Conservation (phyloP, 768 basidiomycete genomes). For the Boletales sp. region DNA sequence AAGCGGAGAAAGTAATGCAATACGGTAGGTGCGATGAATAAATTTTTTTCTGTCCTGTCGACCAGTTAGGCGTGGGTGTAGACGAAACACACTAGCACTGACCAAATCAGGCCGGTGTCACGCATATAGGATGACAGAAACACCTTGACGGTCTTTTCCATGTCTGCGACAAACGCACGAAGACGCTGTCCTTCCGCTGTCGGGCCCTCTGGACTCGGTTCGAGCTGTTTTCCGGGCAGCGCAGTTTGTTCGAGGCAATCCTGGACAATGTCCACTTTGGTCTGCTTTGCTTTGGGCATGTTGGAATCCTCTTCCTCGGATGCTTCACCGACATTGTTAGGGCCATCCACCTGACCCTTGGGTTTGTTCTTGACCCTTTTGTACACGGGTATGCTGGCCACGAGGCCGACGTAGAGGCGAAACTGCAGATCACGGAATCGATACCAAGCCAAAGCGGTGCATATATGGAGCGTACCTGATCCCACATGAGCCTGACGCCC, state of each 20-base stretch:
- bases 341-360: constrained; percentile 23
- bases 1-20: constrained; percentile 45
- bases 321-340: constrained; percentile 30
- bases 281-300: constrained; percentile 18
- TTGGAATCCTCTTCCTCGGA: constrained; percentile 24
- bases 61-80: not conserved
- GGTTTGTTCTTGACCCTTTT: constrained; percentile 23
- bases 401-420: constrained; percentile 29
- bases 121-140: constrained; percentile 70
- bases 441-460: not conserved
- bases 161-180: constrained; percentile 54
- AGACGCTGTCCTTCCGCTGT: constrained; percentile 26
- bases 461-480: constrained; percentile 19
- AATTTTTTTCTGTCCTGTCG: constrained; percentile 41
- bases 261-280: constrained; percentile 22
- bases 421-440: constrained; percentile 17
- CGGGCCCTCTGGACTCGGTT: constrained; percentile 14
- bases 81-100: not conserved
- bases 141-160: constrained; percentile 54
- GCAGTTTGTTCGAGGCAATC: constrained; percentile 28
- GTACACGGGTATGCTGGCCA: constrained; percentile 29
- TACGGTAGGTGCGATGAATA: constrained; percentile 40
- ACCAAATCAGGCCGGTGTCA: constrained; percentile 68
- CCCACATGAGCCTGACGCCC: constrained; percentile 29
- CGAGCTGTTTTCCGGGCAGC: constrained; percentile 28